A percentile compares a stretch with the other conserved stretches of the same genome.
These are phyloP conservation scores for Dactylis glomerata DNA, from an alignment of 176 grass and related monocot species.

Conservation along the genomic window DNA sequence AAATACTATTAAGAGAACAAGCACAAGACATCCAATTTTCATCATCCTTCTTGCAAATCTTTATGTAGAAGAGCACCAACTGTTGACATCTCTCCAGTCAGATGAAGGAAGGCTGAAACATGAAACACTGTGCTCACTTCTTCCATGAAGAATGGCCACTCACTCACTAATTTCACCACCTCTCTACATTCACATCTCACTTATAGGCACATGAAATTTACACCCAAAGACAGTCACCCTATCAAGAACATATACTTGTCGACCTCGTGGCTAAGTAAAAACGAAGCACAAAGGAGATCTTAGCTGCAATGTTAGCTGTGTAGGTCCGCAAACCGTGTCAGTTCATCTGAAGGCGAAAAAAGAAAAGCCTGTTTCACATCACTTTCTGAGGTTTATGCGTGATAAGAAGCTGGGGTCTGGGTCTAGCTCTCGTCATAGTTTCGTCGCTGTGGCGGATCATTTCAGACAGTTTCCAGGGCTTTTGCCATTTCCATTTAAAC, in stretches of 20 bases:
- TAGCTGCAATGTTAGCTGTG: constrained; percentile 61
- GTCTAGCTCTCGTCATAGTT: constrained; percentile 61
- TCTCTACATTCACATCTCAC: constrained; percentile 56
- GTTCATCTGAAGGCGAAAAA: constrained; percentile 29
- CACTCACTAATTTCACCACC: constrained; percentile 33
- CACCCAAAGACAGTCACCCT: constrained; percentile 65
- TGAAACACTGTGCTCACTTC: constrained; percentile 37
- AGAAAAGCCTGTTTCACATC: constrained; percentile 45
- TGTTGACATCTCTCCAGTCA: constrained; percentile 33
- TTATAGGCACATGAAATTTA: constrained; percentile 78
- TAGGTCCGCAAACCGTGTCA: constrained; percentile 48
- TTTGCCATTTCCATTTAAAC: constrained; percentile 99
- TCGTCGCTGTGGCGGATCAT: constrained; percentile 85
- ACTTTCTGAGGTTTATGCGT: constrained; percentile 48
- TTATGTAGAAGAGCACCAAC: constrained; percentile 35
- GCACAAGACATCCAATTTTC: constrained; percentile 23
- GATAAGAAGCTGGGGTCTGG: constrained; percentile 63
- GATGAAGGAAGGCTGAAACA: constrained; percentile 49
- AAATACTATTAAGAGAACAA: not conserved
- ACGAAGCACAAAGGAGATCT: constrained; percentile 53
- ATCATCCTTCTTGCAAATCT: constrained; percentile 36
- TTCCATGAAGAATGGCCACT: constrained; percentile 44
- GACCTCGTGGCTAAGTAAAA: constrained; percentile 64
- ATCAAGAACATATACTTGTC: constrained; percentile 73
- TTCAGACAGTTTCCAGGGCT: constrained; percentile 95